Percentiles rank a stretch among this genome's conserved stretches.
Evolutionary conservation across 225 moss, liverwort and hornwort species (phyloP).

Genomic region (Marchantia paleacea): DNA sequence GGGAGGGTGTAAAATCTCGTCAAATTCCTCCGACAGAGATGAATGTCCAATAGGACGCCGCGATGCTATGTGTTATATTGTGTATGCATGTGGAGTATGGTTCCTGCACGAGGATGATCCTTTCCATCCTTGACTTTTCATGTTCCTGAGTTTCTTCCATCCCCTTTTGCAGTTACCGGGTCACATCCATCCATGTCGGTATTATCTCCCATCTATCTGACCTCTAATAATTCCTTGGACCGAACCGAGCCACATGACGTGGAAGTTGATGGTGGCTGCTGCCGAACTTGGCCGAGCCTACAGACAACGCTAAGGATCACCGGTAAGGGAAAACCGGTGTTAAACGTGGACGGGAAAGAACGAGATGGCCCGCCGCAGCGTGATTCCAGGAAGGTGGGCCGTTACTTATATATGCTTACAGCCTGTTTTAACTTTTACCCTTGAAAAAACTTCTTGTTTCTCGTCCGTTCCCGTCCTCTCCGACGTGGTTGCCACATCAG

Average conservation of each 20-base stretch:
- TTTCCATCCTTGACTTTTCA: slow-evolving; percentile 13
- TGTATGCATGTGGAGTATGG: not conserved
- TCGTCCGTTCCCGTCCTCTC: slow-evolving; percentile 4
- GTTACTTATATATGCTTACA: slow-evolving; percentile 15
- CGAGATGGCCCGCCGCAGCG: slow-evolving; percentile 13
- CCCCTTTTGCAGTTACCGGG: not conserved
- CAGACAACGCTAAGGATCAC: not conserved
- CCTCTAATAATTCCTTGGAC: slow-evolving; percentile 10
- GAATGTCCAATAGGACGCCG: slow-evolving; percentile 1
- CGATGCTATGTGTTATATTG: not conserved
- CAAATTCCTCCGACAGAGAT: slow-evolving; percentile 9
- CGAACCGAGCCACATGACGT: slow-evolving; percentile 12
- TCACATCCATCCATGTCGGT: slow-evolving; percentile 21
- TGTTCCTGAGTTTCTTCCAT: not conserved
- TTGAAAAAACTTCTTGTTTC: not conserved
- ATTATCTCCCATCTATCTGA: slow-evolving; percentile 5
- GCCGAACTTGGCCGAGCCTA: not conserved
- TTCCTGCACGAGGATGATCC: not conserved
- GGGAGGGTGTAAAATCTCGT: not conserved
- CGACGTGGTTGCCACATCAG: slow-evolving; percentile 12
- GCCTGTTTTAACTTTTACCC: not conserved
- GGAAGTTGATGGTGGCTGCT: slow-evolving; percentile 8
- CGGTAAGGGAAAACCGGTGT: not conserved
- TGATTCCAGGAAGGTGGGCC: slow-evolving; percentile 27
- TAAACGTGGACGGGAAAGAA: not conserved